Evolutionary conservation across 768 basidiomycete species (phyloP).

Genomic region (Suillus alpinus): DNA sequence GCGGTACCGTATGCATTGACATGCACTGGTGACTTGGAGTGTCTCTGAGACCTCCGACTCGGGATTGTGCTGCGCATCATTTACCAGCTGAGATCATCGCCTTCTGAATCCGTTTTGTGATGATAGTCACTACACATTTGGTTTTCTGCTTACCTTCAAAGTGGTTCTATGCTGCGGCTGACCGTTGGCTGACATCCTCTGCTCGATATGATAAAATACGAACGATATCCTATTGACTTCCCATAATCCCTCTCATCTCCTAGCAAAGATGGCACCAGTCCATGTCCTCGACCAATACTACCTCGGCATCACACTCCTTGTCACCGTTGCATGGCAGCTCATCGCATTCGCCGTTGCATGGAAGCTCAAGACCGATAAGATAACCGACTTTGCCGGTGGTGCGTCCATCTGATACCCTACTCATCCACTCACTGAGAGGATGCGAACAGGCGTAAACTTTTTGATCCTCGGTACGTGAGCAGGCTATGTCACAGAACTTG

Average conservation of each 20-base stretch:
- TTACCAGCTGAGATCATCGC: no score
- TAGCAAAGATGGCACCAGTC: constrained; percentile 30
- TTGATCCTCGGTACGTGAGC: constrained; percentile 49
- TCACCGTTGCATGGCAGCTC: constrained; percentile 59
- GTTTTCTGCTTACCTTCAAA: no score
- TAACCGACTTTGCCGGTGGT: constrained; percentile 68
- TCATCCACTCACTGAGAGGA: not conserved
- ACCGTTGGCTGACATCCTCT: no score
- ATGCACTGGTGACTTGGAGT: no score
- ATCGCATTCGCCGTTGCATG: constrained; percentile 64
- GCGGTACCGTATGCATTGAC: no score
- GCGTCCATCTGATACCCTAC: constrained; percentile 5
- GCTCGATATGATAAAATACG: no score
- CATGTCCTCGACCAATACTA: constrained; percentile 51
- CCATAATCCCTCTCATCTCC: constrained; percentile 7
- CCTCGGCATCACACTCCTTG: constrained; percentile 46
- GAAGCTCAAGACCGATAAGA: constrained; percentile 70
- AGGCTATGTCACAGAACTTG: not conserved
- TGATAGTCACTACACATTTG: no score
- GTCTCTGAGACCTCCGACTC: no score
- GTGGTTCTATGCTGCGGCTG: no score
- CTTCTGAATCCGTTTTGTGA: no score
- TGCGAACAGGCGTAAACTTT: constrained; percentile 56
- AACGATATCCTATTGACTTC: no score
- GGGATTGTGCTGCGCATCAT: no score